These are phyloP conservation scores for Metarhizium anisopliae DNA, from an alignment of 2,329 filamentous ascomycete genomes.

Conservation along the genomic window DNA sequence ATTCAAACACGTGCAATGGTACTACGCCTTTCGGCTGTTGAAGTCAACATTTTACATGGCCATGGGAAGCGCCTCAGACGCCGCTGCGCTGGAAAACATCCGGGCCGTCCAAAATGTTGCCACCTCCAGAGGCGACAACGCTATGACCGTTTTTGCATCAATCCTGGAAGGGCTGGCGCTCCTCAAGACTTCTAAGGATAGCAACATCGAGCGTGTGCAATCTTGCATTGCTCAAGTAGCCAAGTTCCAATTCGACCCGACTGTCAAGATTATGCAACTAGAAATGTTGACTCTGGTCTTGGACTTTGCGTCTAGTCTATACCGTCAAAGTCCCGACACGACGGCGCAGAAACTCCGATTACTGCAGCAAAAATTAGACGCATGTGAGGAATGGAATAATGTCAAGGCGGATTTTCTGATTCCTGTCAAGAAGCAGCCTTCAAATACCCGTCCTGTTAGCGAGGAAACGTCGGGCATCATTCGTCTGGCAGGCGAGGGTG, in stretches of 20 bases:
- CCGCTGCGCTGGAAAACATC: conserved; percentile 59
- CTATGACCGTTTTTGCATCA: conserved; percentile 56
- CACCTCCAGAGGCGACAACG: conserved; percentile 49
- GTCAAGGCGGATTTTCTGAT: conserved; percentile 41
- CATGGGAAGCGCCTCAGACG: conserved; percentile 49
- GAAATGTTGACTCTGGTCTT: conserved; percentile 57
- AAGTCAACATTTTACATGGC: conserved; percentile 62
- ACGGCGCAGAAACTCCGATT: conserved; percentile 50
- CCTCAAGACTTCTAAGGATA: conserved; percentile 53
- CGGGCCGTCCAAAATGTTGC: conserved; percentile 53
- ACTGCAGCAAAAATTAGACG: conserved; percentile 55
- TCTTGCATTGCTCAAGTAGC: conserved; percentile 64
- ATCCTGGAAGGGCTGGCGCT: conserved; percentile 63
- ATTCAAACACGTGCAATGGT: conserved; percentile 61
- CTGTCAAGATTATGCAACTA: conserved; percentile 57
- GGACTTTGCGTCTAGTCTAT: conserved; percentile 61
- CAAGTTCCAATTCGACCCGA: conserved; percentile 59
- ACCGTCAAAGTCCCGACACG: conserved; percentile 49
- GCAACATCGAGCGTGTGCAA: conserved; percentile 62
- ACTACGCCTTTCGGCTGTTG: conserved; percentile 68
- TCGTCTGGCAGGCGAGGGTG: conserved; percentile 30
- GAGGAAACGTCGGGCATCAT: conserved; percentile 48
- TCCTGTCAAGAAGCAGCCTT: conserved; percentile 44
- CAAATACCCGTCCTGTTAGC: conserved; percentile 42
- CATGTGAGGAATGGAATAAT: conserved; percentile 40